phyloP scores from a whole-genome alignment of 306 rosid genomes.

The Castanea mollissima region DNA sequence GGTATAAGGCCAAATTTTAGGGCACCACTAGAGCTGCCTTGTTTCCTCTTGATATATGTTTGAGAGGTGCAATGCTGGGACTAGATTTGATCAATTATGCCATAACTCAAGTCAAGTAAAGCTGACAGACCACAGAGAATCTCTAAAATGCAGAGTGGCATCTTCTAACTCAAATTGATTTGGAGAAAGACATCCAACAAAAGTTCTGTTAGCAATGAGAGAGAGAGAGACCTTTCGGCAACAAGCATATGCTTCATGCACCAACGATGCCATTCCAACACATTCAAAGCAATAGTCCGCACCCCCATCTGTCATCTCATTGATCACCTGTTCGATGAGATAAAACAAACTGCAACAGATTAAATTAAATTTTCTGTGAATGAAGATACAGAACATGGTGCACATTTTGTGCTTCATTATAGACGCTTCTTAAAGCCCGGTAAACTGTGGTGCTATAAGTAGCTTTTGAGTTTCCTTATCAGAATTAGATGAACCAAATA shows the following conservation, averaged over 20 bases:
- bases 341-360: neutral
- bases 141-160: neutral
- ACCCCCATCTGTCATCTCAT: conserved; percentile 66
- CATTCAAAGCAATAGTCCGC: conserved; percentile 90
- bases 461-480: neutral
- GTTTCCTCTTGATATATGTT: neutral
- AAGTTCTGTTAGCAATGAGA: neutral
- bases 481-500: neutral
- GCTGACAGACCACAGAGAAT: neutral
- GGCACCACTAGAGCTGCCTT: neutral
- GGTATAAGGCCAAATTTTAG: neutral
- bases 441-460: neutral
- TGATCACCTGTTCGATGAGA: conserved; percentile 42
- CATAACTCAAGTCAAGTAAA: neutral
- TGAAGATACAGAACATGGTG: neutral
- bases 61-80: neutral
- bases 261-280: conserved; percentile 70
- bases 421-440: neutral
- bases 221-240: conserved; percentile 59
- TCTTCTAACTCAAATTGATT: neutral
- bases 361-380: too few relatives aligned
- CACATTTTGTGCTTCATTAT: neutral
- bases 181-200: neutral
- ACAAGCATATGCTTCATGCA: conserved; percentile 76
- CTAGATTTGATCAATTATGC: neutral